A percentile compares a stretch with the other conserved stretches of the same genome.
Conservation (phyloP, 257 asterid species). For the Jacaranda copaia region DNA sequence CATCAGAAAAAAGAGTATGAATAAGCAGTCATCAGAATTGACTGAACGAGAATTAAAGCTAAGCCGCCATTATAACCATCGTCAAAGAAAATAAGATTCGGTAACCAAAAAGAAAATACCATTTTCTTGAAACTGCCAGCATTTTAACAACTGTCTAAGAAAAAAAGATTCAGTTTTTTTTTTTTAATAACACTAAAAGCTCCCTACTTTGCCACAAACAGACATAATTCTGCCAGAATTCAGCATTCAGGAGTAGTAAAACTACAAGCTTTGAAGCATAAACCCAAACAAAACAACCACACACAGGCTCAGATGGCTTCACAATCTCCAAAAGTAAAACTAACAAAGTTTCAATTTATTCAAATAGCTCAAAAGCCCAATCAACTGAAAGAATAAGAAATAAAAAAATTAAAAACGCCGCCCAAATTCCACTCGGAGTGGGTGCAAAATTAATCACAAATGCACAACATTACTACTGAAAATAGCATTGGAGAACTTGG, state of each 20-base stretch:
- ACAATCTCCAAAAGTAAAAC: not conserved
- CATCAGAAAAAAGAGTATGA: not conserved
- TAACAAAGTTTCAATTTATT: conserved; percentile 16
- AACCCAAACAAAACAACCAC: conserved; percentile 3
- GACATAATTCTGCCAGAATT: conserved; percentile 7
- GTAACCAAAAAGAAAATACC: not conserved
- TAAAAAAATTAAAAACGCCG: not conserved
- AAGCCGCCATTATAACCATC: not conserved
- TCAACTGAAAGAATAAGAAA: not conserved
- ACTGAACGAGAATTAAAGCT: conserved; percentile 6
- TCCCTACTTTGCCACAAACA: conserved; percentile 16
- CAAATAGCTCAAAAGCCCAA: conserved; percentile 13
- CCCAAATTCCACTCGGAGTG: not conserved
- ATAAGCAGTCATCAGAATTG: not conserved
- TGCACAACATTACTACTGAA: not conserved
- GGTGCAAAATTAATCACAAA: not conserved
- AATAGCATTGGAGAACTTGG: conserved; percentile 2
- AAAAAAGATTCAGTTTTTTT: too few relatives aligned
- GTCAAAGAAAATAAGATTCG: conserved; percentile 19
- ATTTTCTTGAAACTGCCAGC: too few relatives aligned
- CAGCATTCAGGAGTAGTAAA: conserved; percentile 6
- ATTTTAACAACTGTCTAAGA: too few relatives aligned
- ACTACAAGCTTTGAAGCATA: conserved; percentile 17
- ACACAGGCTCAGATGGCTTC: conserved; percentile 5
- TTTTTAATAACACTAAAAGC: conserved; percentile 21